Evolutionary conservation across 2,329 filamentous ascomycete species (phyloP).

Genomic region (Fusarium anguioides): DNA sequence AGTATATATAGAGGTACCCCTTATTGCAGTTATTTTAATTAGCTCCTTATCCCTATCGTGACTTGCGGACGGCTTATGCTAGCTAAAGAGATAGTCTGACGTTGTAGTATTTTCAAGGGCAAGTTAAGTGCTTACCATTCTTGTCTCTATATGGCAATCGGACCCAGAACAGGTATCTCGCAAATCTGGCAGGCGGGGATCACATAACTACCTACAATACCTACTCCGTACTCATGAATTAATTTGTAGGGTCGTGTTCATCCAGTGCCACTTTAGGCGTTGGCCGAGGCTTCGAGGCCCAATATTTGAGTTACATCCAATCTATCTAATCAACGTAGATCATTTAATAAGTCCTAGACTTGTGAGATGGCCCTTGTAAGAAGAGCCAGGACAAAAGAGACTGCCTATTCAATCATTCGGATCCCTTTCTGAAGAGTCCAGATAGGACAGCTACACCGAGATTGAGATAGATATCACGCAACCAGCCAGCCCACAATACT

Average conservation of each 20-base stretch:
- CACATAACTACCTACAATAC: neutral
- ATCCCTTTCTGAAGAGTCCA: neutral
- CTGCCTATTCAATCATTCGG: neutral
- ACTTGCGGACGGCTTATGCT: too few relatives aligned
- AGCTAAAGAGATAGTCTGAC: neutral
- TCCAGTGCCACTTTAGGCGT: conserved; percentile 1
- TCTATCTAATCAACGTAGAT: conserved; percentile 13
- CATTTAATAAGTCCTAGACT: conserved; percentile 4
- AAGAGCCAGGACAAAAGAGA: neutral
- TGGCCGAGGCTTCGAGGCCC: neutral
- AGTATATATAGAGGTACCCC: neutral
- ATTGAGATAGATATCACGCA: conserved; percentile 9
- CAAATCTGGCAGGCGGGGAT: conserved; percentile 20
- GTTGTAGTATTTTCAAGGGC: neutral
- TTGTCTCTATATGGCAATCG: neutral
- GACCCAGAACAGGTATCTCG: conserved; percentile 4
- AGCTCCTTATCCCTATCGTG: too few relatives aligned
- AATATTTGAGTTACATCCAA: conserved; percentile 10
- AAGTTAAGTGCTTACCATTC: neutral
- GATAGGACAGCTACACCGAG: conserved; percentile 8
- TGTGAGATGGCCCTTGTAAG: neutral
- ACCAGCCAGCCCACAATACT: neutral
- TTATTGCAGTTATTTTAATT: too few relatives aligned
- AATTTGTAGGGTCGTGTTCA: conserved; percentile 14
- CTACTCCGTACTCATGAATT: neutral